Base-by-base conservation (phyloP, 371 early-diverging fungal species). In the Chytridium lagenaria region DNA sequence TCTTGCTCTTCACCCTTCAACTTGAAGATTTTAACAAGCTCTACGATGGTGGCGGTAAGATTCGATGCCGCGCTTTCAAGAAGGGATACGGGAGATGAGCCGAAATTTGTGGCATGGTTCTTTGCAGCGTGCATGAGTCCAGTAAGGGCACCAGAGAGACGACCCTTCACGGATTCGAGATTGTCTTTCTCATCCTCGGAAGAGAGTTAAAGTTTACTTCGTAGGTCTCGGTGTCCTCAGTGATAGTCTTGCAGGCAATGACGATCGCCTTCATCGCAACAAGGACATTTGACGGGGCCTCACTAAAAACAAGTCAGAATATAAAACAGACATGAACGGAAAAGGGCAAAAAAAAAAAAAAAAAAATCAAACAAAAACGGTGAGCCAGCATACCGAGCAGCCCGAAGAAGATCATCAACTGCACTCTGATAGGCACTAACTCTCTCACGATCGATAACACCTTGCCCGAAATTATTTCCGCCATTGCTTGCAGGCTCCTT, bases 11-110 rank as follows among this genome's bases (percentile, higher is more conserved):
- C 71, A 33, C 38, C 19, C 69, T 68, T 71, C 63, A 73, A 30
- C 67, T 90, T 92, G 19, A 93, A 75, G 26, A 90, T 71, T 73
- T 92, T 90, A 30, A 91, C 92, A 55, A 95, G 77, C 49, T 90
- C 91, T 10, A 93, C 91, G 33, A 95, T 90, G 1, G 91, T 87
- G 0, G 83, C 88, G 2, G 93, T 91, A 52, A 95, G 70, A 34
- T 92, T 90, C 57, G 90, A 86, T 5, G 93, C 94, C 0, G 95
- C 91, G 0, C 85, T 85, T 73, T 94, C 94, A 39, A 96, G 74
- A 57, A 90, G 79, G 68, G 90, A 88, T 34, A 87, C 85, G 0
- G 91, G 90, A 31, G 84, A 83, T 16, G 59, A 23, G 7, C 78
- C 78, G 85, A 86, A 81, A 64, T 91, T 88, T 64, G 87, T 89